phyloP scores from a whole-genome alignment of 768 basidiomycete species.

The Kwoniella mangroviensis region DNA sequence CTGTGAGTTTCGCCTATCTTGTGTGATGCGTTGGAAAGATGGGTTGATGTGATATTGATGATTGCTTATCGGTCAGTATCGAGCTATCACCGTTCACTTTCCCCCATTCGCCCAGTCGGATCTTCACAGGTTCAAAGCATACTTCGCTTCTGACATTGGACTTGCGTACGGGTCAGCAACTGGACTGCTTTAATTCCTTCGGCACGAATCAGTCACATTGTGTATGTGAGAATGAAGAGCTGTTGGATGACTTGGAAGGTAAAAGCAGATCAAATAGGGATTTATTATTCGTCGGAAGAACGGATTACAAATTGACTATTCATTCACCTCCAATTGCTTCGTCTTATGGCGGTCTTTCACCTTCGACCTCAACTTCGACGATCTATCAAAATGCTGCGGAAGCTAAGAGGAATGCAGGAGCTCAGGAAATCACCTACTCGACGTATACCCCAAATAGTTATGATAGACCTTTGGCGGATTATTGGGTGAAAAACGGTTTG shows the following conservation, averaged over 20 bases:
- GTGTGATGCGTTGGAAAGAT: no score
- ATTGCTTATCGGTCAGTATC: slow-evolving; percentile 60
- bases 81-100: slow-evolving; percentile 85
- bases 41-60: neutral
- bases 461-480: slow-evolving; percentile 71
- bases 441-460: slow-evolving; percentile 91
- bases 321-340: slow-evolving; percentile 64
- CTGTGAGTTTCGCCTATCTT: slow-evolving; percentile 59
- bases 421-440: slow-evolving; percentile 85
- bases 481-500: slow-evolving; percentile 71
- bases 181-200: slow-evolving; percentile 49
- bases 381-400: slow-evolving; percentile 19
- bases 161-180: slow-evolving; percentile 56
- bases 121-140: slow-evolving; percentile 90
- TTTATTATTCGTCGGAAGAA: slow-evolving; percentile 65
- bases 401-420: slow-evolving; percentile 19
- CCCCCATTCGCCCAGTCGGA: slow-evolving; percentile 67
- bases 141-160: slow-evolving; percentile 67
- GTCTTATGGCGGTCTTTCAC: slow-evolving; percentile 57
- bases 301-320: slow-evolving; percentile 90
- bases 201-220: slow-evolving; percentile 41
- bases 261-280: slow-evolving; percentile 59
- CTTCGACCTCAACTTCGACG: slow-evolving; percentile 47
- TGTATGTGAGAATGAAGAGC: slow-evolving; percentile 42
- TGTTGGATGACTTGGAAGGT: slow-evolving; percentile 68